phyloP scores from a whole-genome alignment of 2,329 filamentous ascomycete species.

The Trichophyton rubrum region DNA sequence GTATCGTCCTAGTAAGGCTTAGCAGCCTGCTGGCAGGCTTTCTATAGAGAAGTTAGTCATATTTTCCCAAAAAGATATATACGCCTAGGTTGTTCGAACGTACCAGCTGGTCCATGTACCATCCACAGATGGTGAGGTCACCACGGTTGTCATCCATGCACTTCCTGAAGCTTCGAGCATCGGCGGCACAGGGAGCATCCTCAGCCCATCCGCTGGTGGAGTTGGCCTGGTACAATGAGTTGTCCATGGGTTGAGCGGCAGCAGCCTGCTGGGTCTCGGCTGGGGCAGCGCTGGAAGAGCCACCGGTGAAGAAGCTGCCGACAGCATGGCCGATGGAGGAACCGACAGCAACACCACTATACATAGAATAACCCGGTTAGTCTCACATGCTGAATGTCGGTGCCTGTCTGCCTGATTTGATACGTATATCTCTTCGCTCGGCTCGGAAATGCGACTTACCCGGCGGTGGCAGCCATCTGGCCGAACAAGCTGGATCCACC shows the following conservation, averaged over 20 bases:
- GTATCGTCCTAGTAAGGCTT: constrained; percentile 48
- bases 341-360: constrained; percentile 87
- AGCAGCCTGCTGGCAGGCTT: constrained; percentile 71
- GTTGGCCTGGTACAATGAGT: constrained; percentile 34
- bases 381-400: not conserved
- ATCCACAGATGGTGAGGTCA: constrained; percentile 90
- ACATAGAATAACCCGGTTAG: constrained; percentile 14
- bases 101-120: constrained; percentile 91
- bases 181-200: constrained; percentile 59
- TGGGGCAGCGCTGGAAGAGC: constrained; percentile 44
- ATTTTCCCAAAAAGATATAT: not conserved
- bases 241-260: constrained; percentile 41
- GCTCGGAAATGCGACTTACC: constrained; percentile 50
- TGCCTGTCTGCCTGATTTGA: not conserved
- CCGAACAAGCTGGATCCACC: constrained; percentile 78
- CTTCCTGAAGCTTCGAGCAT: constrained; percentile 75
- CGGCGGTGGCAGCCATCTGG: constrained; percentile 94
- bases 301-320: constrained; percentile 73
- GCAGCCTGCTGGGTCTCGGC: constrained; percentile 43
- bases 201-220: constrained; percentile 34
- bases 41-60: constrained; percentile 32
- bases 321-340: constrained; percentile 92
- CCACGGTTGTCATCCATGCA: constrained; percentile 95
- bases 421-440: not conserved
- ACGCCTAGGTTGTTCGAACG: constrained; percentile 12